phyloP scores from a whole-genome alignment of 371 early-diverging fungal genomes.

The Mortierella sp. region DNA sequence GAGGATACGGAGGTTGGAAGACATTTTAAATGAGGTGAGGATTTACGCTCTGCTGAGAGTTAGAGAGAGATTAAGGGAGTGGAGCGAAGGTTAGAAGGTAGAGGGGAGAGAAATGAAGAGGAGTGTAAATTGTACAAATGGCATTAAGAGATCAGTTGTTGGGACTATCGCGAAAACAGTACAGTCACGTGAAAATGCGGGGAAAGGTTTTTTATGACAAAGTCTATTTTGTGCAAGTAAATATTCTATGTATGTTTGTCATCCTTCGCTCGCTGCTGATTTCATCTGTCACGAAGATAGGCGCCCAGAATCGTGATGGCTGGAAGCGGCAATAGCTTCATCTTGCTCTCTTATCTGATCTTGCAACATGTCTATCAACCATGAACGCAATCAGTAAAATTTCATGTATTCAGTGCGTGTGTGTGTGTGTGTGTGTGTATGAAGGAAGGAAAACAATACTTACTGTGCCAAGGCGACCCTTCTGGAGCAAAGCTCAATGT shows the following conservation, averaged over 20 bases:
- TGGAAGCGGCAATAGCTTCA: conserved; percentile 8
- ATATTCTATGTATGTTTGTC: no score
- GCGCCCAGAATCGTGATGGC: background rate
- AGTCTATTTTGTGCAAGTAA: background rate
- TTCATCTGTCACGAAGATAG: conserved; percentile 1
- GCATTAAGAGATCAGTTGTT: conserved; percentile 15
- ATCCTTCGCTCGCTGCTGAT: no score
- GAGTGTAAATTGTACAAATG: conserved; percentile 1
- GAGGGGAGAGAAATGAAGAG: conserved; percentile 1
- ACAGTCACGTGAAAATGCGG: conserved; percentile 48
- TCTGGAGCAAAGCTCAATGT: conserved; percentile 24
- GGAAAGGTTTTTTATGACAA: conserved; percentile 6
- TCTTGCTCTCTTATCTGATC: conserved; percentile 46
- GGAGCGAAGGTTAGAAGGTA: conserved; percentile 1
- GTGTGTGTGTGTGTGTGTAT: no score
- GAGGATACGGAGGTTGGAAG: conserved; percentile 75
- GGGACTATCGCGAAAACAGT: conserved; percentile 14
- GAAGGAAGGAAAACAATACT: conserved; percentile 3
- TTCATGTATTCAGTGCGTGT: no score
- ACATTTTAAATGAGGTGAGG: conserved; percentile 1
- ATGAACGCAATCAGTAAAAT: background rate
- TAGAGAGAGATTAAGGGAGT: background rate
- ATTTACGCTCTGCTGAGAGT: no score
- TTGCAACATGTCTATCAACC: conserved; percentile 33
- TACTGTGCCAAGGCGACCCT: conserved; percentile 48